Evolutionary conservation across 257 asterid species (phyloP).

Genomic region (Nicotiana attenuata): DNA sequence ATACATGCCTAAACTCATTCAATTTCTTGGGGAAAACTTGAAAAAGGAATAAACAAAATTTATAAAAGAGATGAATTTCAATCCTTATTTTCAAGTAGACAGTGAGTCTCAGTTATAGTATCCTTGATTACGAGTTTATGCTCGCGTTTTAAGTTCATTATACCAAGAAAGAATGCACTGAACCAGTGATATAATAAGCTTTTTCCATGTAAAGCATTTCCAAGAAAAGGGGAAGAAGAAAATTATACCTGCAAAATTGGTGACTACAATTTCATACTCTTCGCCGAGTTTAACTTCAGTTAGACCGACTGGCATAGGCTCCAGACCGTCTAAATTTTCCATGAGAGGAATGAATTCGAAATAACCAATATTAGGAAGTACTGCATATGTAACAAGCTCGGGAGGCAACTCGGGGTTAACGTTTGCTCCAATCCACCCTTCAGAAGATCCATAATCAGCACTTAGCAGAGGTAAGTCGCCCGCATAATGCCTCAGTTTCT

Average conservation of each 20-base stretch:
- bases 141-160: neutral
- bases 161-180: neutral
- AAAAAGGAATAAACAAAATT: neutral
- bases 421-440: slow-evolving; percentile 92
- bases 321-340: slow-evolving; percentile 21
- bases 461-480: slow-evolving; percentile 70
- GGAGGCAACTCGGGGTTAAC: slow-evolving; percentile 75
- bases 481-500: slow-evolving; percentile 76
- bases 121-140: neutral
- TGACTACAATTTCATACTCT: slow-evolving; percentile 75
- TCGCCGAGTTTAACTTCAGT: slow-evolving; percentile 68
- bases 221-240: neutral
- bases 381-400: slow-evolving; percentile 59
- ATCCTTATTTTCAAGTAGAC: neutral
- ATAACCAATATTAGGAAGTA: slow-evolving; percentile 79
- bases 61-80: neutral
- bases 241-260: slow-evolving; percentile 65
- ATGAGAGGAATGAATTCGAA: slow-evolving; percentile 77
- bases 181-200: neutral
- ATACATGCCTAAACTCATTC: neutral
- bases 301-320: slow-evolving; percentile 52
- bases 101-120: no score
- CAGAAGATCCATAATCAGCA: slow-evolving; percentile 92
- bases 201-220: neutral
- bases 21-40: neutral